Conservation (phyloP, 257 asterid species). For the Scutellaria galericulata region DNA sequence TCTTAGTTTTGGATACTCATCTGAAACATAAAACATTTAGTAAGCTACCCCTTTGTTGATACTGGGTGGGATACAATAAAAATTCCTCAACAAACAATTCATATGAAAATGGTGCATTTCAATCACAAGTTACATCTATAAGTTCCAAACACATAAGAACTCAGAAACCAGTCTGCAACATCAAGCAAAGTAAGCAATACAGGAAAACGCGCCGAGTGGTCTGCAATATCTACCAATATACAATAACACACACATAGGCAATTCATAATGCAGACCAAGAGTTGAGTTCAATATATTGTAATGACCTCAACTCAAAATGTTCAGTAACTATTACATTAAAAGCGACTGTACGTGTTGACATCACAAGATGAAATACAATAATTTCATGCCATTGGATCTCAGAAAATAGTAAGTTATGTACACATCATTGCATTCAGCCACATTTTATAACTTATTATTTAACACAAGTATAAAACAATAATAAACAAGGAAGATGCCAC, state of each 20-base stretch:
- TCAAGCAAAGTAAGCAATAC: constrained; percentile 9
- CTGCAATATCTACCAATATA: not conserved
- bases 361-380: no score
- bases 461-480: not conserved
- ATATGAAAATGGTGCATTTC: constrained; percentile 3
- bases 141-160: constrained; percentile 6
- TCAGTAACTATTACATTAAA: no score
- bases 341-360: no score
- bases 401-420: no score
- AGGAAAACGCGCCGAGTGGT: not conserved
- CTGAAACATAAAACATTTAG: constrained; percentile 47
- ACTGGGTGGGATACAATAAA: not conserved
- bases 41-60: constrained; percentile 22
- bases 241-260: constrained; percentile 5
- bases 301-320: not conserved
- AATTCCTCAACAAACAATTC: not conserved
- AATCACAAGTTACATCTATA: not conserved
- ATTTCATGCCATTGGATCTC: no score
- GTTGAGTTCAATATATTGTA: not conserved
- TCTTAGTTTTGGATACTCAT: constrained; percentile 77
- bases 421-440: constrained; percentile 5
- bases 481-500: not conserved
- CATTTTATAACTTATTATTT: not conserved
- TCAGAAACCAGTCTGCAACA: not conserved
- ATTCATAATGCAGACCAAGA: not conserved